Conservation (phyloP, 2,329 filamentous ascomycete genomes). For the Botryosphaeria agaves region DNA sequence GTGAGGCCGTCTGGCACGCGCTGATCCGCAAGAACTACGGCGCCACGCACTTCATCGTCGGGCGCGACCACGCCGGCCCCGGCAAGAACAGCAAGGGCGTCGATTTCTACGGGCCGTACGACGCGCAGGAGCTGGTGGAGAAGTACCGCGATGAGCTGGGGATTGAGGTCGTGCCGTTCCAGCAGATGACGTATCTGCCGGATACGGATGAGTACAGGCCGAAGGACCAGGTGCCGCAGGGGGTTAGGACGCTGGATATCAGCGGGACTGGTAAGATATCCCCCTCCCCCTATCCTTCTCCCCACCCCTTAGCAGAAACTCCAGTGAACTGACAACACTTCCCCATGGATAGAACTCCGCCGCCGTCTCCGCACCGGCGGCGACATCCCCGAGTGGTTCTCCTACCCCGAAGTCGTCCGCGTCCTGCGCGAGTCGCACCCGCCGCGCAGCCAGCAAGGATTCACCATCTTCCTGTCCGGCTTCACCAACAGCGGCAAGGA, state of each 20-base stretch:
- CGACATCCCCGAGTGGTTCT: conserved; percentile 98
- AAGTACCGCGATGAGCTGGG: conserved; percentile 93
- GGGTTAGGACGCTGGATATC: conserved; percentile 53
- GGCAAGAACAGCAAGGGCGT: conserved; percentile 96
- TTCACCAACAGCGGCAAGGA: conserved; percentile 97
- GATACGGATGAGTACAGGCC: conserved; percentile 94
- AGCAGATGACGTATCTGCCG: conserved; percentile 98
- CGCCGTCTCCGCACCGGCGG: conserved; percentile 77
- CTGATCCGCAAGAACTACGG: conserved; percentile 99
- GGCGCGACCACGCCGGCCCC: conserved; percentile 92
- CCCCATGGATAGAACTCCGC: conserved; percentile 88
- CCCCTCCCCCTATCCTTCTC: neutral
- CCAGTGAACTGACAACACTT: conserved; percentile 38
- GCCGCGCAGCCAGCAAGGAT: conserved; percentile 77
- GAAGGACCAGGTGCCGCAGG: conserved; percentile 71
- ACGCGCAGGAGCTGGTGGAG: conserved; percentile 90
- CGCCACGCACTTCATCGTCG: conserved; percentile 97
- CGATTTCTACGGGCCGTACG: conserved; percentile 97
- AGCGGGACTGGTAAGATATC: conserved; percentile 28
- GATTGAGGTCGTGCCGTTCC: conserved; percentile 97
- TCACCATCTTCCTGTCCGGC: conserved; percentile 95
- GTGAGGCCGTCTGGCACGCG: conserved; percentile 98
- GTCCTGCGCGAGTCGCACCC: conserved; percentile 95
- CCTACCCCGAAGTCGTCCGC: conserved; percentile 94
- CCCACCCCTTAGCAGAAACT: conserved; percentile 26